A percentile compares a stretch with the other conserved stretches of the same genome.
These are phyloP conservation scores for Yarrowia sp. DNA, from an alignment of 805 yeast species.

Conservation along the genomic window DNA sequence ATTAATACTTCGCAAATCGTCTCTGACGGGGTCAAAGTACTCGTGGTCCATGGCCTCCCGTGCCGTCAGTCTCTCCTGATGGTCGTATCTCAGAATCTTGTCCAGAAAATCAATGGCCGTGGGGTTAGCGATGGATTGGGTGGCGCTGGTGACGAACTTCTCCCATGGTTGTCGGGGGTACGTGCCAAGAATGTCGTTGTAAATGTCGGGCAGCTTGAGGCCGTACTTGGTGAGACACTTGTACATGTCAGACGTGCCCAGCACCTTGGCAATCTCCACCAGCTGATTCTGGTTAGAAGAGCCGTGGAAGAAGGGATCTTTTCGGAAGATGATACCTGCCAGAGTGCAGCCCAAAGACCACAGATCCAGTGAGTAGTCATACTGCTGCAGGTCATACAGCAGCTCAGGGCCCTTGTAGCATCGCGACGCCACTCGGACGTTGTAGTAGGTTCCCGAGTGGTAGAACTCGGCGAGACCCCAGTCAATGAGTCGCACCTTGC, in stretches of 20 bases:
- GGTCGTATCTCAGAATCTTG: slow-evolving; percentile 76
- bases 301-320: slow-evolving; percentile 91
- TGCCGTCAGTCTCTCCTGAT: slow-evolving; percentile 83
- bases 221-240: slow-evolving; percentile 65
- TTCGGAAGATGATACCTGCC: slow-evolving; percentile 82
- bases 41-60: slow-evolving; percentile 78
- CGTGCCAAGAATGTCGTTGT: slow-evolving; percentile 71
- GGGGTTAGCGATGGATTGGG: slow-evolving; percentile 61
- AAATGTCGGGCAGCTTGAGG: slow-evolving; percentile 67
- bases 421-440: slow-evolving; percentile 87
- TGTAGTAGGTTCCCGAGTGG: slow-evolving; percentile 84
- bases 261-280: slow-evolving; percentile 81
- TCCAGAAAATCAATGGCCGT: slow-evolving; percentile 82
- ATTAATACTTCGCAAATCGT: slow-evolving; percentile 25
- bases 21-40: slow-evolving; percentile 39
- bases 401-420: slow-evolving; percentile 92
- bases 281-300: slow-evolving; percentile 87
- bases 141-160: slow-evolving; percentile 65
- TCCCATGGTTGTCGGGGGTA: slow-evolving; percentile 86
- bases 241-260: slow-evolving; percentile 76
- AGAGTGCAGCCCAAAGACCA: slow-evolving; percentile 93
- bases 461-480: slow-evolving; percentile 96
- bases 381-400: slow-evolving; percentile 73
- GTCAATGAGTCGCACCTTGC: slow-evolving; percentile 71
- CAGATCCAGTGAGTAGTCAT: slow-evolving; percentile 83